A percentile compares a stretch with the other conserved stretches of the same genome.
These are phyloP conservation scores for Colletotrichum limetticola DNA, from an alignment of 2,329 filamentous ascomycete genomes.

Conservation along the genomic window DNA sequence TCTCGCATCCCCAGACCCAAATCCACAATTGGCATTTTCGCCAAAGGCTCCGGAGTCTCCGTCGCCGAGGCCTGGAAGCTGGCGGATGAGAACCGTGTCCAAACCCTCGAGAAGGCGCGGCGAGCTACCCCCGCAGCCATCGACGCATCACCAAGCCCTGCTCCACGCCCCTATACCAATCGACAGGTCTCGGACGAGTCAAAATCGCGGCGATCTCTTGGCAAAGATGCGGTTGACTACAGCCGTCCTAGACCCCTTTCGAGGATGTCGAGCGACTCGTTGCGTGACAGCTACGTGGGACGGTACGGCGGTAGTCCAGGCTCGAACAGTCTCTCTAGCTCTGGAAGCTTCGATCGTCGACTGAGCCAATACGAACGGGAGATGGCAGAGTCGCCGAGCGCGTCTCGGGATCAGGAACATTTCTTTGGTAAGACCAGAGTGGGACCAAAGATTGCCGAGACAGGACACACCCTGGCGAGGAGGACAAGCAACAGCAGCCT, in stretches of 20 bases:
- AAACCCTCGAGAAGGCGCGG: constrained; percentile 45
- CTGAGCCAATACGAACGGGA: constrained; percentile 30
- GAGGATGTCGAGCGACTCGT: constrained; percentile 37
- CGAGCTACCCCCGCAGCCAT: constrained; percentile 36
- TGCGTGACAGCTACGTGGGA: constrained; percentile 40
- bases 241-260: constrained; percentile 37
- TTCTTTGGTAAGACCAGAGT: constrained; percentile 49
- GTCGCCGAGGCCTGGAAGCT: constrained; percentile 55
- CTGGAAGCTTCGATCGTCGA: constrained; percentile 27
- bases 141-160: constrained; percentile 63
- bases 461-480: constrained; percentile 44
- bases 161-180: constrained; percentile 56
- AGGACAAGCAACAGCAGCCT: constrained; percentile 49
- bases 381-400: constrained; percentile 32
- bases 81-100: constrained; percentile 44
- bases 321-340: constrained; percentile 35
- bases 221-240: constrained; percentile 45
- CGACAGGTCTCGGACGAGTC: constrained; percentile 45
- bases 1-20: constrained; percentile 48
- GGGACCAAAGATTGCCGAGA: constrained; percentile 49
- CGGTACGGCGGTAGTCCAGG: constrained; percentile 25
- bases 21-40: constrained; percentile 36
- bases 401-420: constrained; percentile 40
- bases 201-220: constrained; percentile 42
- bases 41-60: constrained; percentile 43